Conservation (phyloP, 139 green algal species). For the Nannochloris sp. region DNA sequence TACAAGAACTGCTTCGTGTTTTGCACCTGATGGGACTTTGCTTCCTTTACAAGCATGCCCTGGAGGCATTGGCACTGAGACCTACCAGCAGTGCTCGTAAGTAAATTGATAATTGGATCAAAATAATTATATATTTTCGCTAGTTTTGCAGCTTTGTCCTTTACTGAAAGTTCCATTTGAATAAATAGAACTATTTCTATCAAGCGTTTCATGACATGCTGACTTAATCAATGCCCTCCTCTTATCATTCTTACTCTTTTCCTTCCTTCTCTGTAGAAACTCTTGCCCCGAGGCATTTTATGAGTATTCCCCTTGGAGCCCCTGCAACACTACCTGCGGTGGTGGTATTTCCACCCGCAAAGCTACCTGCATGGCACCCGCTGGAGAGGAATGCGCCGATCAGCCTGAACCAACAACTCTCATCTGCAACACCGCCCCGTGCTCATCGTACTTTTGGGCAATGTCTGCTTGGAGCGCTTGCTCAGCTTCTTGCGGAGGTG, state of each 20-base stretch:
- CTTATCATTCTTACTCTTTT: too few species aligned
- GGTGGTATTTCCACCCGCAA: constrained; percentile 9
- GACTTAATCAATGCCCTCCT: neutral
- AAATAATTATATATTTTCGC: neutral
- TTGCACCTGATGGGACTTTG: neutral
- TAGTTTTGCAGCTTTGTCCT: neutral
- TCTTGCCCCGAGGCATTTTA: constrained; percentile 12
- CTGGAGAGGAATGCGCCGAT: neutral
- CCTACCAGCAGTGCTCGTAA: constrained; percentile 10
- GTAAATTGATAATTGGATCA: neutral
- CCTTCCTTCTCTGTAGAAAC: neutral
- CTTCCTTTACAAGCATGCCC: constrained; percentile 10
- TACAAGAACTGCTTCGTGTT: constrained; percentile 12
- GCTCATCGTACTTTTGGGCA: constrained; percentile 17
- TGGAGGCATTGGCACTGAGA: neutral
- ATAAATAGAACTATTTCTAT: neutral
- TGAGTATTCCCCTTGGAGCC: constrained; percentile 22
- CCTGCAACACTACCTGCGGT: constrained; percentile 29
- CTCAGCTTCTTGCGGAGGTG: constrained; percentile 27
- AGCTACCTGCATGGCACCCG: constrained; percentile 14
- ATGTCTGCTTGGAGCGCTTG: constrained; percentile 24
- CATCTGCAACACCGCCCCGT: constrained; percentile 29
- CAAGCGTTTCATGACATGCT: too few species aligned
- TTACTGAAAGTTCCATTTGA: neutral
- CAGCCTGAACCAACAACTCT: neutral